Evolutionary conservation across 2,329 filamentous ascomycete species (phyloP).

Genomic region (Aplosporella prunicola): DNA sequence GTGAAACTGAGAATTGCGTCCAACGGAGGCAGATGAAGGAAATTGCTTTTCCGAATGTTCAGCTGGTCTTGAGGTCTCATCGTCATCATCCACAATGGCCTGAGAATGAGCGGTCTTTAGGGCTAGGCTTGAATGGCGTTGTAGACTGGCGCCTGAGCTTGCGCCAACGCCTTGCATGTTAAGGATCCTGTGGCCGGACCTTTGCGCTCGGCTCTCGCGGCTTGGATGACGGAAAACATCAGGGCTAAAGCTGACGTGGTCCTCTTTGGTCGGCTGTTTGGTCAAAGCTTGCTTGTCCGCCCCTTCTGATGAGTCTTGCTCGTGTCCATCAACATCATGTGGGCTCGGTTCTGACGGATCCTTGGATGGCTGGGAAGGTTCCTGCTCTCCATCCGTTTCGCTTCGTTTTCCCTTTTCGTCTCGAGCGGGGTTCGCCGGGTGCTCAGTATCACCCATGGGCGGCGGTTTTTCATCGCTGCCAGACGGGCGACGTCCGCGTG

Average conservation of each 20-base stretch:
- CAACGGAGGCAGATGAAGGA: constrained; percentile 19
- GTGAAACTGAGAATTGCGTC: constrained; percentile 47
- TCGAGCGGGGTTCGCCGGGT: no score
- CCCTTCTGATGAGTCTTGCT: no score
- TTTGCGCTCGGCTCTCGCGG: constrained; percentile 6
- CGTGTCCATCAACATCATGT: no score
- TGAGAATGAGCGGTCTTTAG: not conserved
- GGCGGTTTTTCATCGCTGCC: no score
- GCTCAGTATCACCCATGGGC: no score
- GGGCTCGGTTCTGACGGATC: no score
- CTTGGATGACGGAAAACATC: constrained; percentile 15
- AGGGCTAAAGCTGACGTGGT: constrained; percentile 23
- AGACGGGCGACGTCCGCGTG: not conserved
- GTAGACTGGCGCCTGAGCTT: constrained; percentile 20
- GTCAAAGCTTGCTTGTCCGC: no score
- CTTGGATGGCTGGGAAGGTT: no score
- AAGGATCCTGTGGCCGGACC: constrained; percentile 18
- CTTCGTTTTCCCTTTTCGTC: no score
- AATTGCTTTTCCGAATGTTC: constrained; percentile 10
- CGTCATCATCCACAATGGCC: not conserved
- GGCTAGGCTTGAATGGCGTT: constrained; percentile 8
- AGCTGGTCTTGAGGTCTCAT: constrained; percentile 1
- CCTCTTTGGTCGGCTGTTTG: constrained; percentile 9
- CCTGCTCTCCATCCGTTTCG: no score
- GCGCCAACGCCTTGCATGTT: constrained; percentile 28